Conservation (phyloP, 2,329 filamentous ascomycete species). For the Tricladium varicosporioides region DNA sequence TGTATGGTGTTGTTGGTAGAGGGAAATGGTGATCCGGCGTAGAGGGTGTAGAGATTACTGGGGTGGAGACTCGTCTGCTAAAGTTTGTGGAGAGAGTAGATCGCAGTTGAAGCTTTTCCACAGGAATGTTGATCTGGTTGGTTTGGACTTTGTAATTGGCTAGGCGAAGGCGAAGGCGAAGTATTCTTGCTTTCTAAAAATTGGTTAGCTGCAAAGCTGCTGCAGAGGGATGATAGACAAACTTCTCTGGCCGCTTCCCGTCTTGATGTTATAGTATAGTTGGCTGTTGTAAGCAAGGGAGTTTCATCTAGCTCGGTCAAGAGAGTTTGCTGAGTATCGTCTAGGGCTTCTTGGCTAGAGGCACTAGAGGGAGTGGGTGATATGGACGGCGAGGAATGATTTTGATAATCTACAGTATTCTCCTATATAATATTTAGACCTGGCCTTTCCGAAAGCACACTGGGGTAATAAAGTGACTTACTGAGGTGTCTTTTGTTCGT, state of each 20-base stretch:
- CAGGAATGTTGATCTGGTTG: constrained; percentile 65
- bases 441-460: background rate
- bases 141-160: constrained; percentile 75
- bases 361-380: constrained; percentile 5
- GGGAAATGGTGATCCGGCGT: constrained; percentile 11
- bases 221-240: constrained; percentile 1
- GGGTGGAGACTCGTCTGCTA: constrained; percentile 1
- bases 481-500: background rate
- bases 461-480: background rate
- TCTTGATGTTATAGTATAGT: constrained; percentile 3
- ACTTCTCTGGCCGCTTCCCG: constrained; percentile 21
- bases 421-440: constrained; percentile 5
- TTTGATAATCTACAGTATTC: constrained; percentile 2
- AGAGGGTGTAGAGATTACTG: constrained; percentile 15
- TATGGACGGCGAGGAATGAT: constrained; percentile 9
- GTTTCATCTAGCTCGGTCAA: constrained; percentile 24
- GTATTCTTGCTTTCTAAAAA: constrained; percentile 58
- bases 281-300: background rate
- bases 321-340: constrained; percentile 27
- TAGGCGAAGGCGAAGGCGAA: constrained; percentile 66
- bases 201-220: background rate
- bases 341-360: constrained; percentile 16
- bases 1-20: constrained; percentile 7
- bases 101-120: constrained; percentile 55
- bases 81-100: constrained; percentile 15